phyloP scores from a whole-genome alignment of 805 yeast species.

The Candida easanensis region DNA sequence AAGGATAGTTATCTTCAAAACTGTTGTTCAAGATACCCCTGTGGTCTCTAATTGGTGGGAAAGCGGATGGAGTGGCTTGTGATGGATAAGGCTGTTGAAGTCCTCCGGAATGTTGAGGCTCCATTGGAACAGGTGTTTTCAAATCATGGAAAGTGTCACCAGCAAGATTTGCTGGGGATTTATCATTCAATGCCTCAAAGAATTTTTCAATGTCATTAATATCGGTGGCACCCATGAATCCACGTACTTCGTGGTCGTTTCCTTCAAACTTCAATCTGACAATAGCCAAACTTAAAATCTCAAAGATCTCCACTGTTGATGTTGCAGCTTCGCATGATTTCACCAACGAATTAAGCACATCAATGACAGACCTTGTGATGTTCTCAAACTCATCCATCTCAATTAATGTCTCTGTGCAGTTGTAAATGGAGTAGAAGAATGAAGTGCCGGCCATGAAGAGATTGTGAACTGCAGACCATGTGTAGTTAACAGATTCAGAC shows the following conservation, averaged over 20 bases:
- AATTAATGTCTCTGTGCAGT: conserved; percentile 52
- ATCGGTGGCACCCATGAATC: conserved; percentile 10
- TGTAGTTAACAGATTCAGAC: conserved; percentile 67
- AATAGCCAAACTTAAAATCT: conserved; percentile 69
- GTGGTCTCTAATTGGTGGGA: conserved; percentile 9
- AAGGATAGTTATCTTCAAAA: conserved; percentile 21
- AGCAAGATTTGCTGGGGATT: conserved; percentile 14
- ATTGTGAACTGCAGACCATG: conserved; percentile 93
- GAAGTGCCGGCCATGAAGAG: conserved; percentile 88
- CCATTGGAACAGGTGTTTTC: conserved; percentile 13
- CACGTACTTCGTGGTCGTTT: conserved; percentile 1
- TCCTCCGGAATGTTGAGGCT: conserved; percentile 4
- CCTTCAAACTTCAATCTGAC: conserved; percentile 49
- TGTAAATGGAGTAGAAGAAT: conserved; percentile 72
- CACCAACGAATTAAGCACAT: conserved; percentile 55
- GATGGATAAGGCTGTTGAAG: not conserved
- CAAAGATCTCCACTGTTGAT: conserved; percentile 68
- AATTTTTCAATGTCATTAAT: conserved; percentile 26
- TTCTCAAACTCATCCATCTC: conserved; percentile 48
- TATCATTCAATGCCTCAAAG: conserved; percentile 23
- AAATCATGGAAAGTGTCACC: conserved; percentile 15
- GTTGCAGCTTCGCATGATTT: conserved; percentile 79
- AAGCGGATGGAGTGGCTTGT: not conserved
- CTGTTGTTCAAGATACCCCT: conserved; percentile 1
- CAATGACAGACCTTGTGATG: conserved; percentile 46